Percentiles rank a stretch among this genome's conserved stretches.
These are phyloP conservation scores for Ogataea ramenticola DNA, from an alignment of 805 yeast species.

Conservation along the genomic window DNA sequence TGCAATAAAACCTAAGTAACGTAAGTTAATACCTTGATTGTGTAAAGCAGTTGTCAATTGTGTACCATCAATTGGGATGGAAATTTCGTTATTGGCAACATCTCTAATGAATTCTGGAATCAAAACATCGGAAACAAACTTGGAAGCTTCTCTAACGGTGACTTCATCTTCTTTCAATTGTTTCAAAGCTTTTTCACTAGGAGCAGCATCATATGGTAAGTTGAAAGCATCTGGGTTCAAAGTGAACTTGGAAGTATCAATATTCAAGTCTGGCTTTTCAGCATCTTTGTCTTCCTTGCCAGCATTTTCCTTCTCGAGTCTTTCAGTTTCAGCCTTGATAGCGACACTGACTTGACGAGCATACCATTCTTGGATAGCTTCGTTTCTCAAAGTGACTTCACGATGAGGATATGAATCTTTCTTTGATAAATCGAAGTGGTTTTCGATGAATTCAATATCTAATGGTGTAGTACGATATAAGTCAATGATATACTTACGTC, in stretches of 20 bases:
- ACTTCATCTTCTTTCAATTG: slow-evolving; percentile 44
- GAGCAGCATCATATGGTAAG: slow-evolving; percentile 31
- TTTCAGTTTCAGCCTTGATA: slow-evolving; percentile 43
- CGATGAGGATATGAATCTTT: slow-evolving; percentile 74
- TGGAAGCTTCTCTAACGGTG: slow-evolving; percentile 64
- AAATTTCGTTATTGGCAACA: slow-evolving; percentile 37
- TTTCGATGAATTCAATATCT: slow-evolving; percentile 70
- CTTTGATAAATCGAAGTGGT: slow-evolving; percentile 35
- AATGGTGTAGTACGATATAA: slow-evolving; percentile 78
- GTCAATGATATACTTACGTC: slow-evolving; percentile 78
- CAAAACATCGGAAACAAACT: slow-evolving; percentile 49
- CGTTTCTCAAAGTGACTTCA: slow-evolving; percentile 73
- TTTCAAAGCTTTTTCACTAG: slow-evolving; percentile 28
- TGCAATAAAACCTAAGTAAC: slow-evolving; percentile 73
- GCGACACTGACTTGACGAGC: slow-evolving; percentile 51
- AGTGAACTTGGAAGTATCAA: slow-evolving; percentile 46
- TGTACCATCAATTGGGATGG: slow-evolving; percentile 74
- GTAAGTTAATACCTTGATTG: slow-evolving; percentile 75
- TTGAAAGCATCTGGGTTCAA: slow-evolving; percentile 78
- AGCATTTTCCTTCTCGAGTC: slow-evolving; percentile 19
- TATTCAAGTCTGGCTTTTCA: slow-evolving; percentile 40
- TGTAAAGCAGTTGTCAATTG: slow-evolving; percentile 69
- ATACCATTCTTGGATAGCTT: slow-evolving; percentile 92
- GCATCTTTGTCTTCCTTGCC: slow-evolving; percentile 27
- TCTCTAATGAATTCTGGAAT: slow-evolving; percentile 58